Base-by-base conservation (phyloP, 305 asterid genomes). In the Fraxinus nigra region DNA sequence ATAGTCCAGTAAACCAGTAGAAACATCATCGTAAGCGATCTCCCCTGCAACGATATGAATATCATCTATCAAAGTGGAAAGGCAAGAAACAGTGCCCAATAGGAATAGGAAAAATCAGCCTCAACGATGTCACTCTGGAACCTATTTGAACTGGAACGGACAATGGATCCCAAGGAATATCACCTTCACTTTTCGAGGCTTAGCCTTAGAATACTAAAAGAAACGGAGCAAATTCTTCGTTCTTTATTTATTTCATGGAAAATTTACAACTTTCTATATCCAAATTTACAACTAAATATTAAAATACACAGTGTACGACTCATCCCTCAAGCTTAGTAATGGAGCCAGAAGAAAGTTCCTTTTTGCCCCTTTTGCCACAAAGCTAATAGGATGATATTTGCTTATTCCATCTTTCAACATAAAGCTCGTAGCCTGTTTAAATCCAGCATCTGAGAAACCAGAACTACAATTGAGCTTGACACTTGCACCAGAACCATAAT, bases 251-350 rank as follows among this genome's bases (percentile, higher is more conserved):
- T 20, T 26, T 51, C 8, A 56, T 30, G 3, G 22, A 34, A 10
- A 37, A 69, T 37, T 63, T n/a, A 78, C 82, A 81, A 70, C 0
- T 65, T 61, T 16, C 59, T 26, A 35, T 14, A 7, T 37, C 79
- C 43, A 34, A 26, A 30, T 34, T 70, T 81, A 88, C 56, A 16
- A 22, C 22, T 83, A 63, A 59, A 83, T 79, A 75, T 88, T 91
- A 5, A 91, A 91, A 72, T 91, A 91, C 32, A 87, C 89, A 0
- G 95, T 90, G 67, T 90, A 91, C 30, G 90, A 88, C 78, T 91
- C 95, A 61, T 91, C 95, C 70, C 85, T 85, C 65, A 90, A 48
- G 87, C 90, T 86, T 43, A 84, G 78, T 32, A 91, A 79, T 6
- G 95, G 95, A 35, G 83, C 82, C 34, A 91, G 80, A 63, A 91